These are phyloP conservation scores for Mucor circinelloides DNA, from an alignment of 371 early-diverging fungal species.

Conservation along the genomic window DNA sequence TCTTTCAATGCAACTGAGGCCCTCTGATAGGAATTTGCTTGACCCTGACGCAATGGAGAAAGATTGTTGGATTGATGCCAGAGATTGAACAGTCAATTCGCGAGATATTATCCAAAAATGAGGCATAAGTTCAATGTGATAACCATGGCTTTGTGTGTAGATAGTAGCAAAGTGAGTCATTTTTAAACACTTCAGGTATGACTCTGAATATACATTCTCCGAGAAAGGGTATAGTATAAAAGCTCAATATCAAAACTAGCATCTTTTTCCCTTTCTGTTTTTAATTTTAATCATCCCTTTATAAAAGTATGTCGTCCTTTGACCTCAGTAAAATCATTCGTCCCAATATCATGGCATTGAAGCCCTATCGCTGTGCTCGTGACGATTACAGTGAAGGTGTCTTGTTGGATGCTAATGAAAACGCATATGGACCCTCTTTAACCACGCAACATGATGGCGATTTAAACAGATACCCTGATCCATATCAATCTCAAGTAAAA, in stretches of 20 bases:
- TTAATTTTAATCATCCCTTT: not conserved
- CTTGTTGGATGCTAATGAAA: slow-evolving; percentile 97
- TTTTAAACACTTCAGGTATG: not conserved
- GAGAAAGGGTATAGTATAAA: not conserved
- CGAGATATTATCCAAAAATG: slow-evolving; percentile 1
- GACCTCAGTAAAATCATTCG: slow-evolving; percentile 77
- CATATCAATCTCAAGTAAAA: slow-evolving; percentile 85
- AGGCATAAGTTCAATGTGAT: not conserved
- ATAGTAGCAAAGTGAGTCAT: slow-evolving; percentile 5
- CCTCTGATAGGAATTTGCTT: slow-evolving; percentile 21
- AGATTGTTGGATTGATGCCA: slow-evolving; percentile 20
- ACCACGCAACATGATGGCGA: slow-evolving; percentile 40
- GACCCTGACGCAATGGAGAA: slow-evolving; percentile 29
- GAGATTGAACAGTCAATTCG: slow-evolving; percentile 26
- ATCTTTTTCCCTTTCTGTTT: not conserved
- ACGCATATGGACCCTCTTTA: slow-evolving; percentile 84
- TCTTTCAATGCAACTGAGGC: not conserved
- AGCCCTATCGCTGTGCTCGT: slow-evolving; percentile 96
- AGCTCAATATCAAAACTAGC: not conserved
- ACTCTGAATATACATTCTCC: not conserved
- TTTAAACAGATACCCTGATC: slow-evolving; percentile 96
- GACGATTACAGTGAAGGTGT: slow-evolving; percentile 94
- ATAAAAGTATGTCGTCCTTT: slow-evolving; percentile 49
- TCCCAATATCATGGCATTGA: slow-evolving; percentile 90
- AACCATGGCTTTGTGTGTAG: not conserved